Percentiles rank a stretch among this genome's conserved stretches.
Conservation (phyloP, 805 yeast genomes). For the Komagataella pastoris region DNA sequence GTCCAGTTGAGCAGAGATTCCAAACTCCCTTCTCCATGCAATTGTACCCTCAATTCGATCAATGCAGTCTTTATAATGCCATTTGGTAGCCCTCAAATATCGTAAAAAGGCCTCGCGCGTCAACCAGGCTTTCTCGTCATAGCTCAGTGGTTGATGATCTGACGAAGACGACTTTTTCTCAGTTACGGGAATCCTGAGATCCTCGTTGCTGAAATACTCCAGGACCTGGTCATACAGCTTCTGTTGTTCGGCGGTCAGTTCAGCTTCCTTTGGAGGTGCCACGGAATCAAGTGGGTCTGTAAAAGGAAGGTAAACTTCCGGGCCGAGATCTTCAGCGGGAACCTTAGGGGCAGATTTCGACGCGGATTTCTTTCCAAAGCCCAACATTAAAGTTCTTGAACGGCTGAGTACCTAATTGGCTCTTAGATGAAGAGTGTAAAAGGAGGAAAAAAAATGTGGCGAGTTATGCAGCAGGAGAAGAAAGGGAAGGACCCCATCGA, state of each 20-base stretch:
- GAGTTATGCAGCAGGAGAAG: not conserved
- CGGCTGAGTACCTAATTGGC: not conserved
- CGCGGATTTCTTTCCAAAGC: not conserved
- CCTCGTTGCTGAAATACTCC: constrained; percentile 43
- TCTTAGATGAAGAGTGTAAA: not conserved
- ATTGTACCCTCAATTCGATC: constrained; percentile 64
- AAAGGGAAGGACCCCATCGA: not conserved
- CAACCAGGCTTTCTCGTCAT: constrained; percentile 78
- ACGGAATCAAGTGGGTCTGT: constrained; percentile 35
- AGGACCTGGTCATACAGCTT: constrained; percentile 50
- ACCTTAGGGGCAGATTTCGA: not conserved
- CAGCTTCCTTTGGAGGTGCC: constrained; percentile 29
- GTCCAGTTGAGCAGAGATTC: constrained; percentile 35
- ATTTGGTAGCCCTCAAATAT: constrained; percentile 87
- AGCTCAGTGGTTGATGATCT: constrained; percentile 21
- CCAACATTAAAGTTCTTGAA: not conserved
- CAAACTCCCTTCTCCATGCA: constrained; percentile 92
- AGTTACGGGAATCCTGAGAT: constrained; percentile 31
- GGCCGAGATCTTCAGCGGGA: not conserved
- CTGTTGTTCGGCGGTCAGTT: constrained; percentile 40
- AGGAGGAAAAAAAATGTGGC: not conserved
- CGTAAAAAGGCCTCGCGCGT: constrained; percentile 85
- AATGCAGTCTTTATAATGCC: constrained; percentile 64
- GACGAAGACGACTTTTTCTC: constrained; percentile 26
- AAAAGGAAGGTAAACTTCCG: constrained; percentile 31